Percentiles rank a stretch among this genome's conserved stretches.
phyloP scores from a whole-genome alignment of 1,139 yeast genomes.

The Geotrichum candidum region DNA sequence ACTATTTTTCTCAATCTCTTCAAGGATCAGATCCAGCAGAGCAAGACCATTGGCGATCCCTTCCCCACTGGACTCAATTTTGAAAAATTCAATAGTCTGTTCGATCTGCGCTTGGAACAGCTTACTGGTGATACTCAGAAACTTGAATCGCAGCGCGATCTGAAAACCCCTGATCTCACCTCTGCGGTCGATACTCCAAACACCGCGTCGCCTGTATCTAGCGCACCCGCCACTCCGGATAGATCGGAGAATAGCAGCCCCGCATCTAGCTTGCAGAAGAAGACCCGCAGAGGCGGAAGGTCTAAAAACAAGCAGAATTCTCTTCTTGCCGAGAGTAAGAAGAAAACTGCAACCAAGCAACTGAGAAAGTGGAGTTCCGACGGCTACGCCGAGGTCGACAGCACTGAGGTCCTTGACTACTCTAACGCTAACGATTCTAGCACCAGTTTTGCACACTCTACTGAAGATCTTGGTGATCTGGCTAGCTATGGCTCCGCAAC shows the following conservation, averaged over 20 bases:
- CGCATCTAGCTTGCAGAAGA: slow-evolving; percentile 11
- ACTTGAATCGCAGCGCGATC: neutral
- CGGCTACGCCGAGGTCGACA: slow-evolving; percentile 43
- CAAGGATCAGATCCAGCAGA: slow-evolving; percentile 25
- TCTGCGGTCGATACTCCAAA: neutral
- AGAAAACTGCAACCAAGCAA: slow-evolving; percentile 33
- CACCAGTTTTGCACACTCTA: slow-evolving; percentile 24
- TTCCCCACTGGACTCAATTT: slow-evolving; percentile 24
- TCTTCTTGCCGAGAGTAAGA: slow-evolving; percentile 19
- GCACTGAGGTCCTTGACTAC: slow-evolving; percentile 42
- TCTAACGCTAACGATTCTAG: slow-evolving; percentile 32
- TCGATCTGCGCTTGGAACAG: slow-evolving; percentile 32
- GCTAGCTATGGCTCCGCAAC: slow-evolving; percentile 45
- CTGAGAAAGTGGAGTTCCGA: slow-evolving; percentile 46
- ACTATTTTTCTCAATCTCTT: slow-evolving; percentile 33
- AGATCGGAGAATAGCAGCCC: slow-evolving; percentile 11
- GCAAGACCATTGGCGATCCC: slow-evolving; percentile 16
- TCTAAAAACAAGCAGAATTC: slow-evolving; percentile 21
- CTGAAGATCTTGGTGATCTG: slow-evolving; percentile 37
- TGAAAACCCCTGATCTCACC: neutral
- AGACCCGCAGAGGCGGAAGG: slow-evolving; percentile 18
- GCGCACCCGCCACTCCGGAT: slow-evolving; percentile 11
- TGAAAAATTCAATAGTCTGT: slow-evolving; percentile 31
- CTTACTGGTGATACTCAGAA: slow-evolving; percentile 17
- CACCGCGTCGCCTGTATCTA: slow-evolving; percentile 4